These are phyloP conservation scores for Mycena vitilis DNA, from an alignment of 768 basidiomycete genomes.

Conservation along the genomic window DNA sequence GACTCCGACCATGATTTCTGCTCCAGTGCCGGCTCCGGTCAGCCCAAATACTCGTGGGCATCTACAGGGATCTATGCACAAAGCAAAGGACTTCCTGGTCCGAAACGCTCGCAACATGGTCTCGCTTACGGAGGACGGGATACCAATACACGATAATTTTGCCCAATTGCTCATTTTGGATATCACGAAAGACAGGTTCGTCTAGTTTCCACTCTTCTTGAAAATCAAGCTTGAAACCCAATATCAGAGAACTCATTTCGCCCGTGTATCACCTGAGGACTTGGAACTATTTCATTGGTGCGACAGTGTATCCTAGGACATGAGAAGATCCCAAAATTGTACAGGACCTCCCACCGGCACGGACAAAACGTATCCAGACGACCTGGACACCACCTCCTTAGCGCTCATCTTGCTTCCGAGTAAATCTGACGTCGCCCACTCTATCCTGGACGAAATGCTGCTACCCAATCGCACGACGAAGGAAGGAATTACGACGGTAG, in stretches of 20 bases:
- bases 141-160: background rate
- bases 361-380: background rate
- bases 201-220: too few relatives aligned
- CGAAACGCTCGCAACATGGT: background rate
- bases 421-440: background rate
- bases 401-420: background rate
- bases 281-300: slow-evolving; percentile 5
- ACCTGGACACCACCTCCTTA: background rate
- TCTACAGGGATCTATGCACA: background rate
- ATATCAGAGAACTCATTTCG: background rate
- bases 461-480: background rate
- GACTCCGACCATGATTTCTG: background rate
- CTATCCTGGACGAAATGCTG: background rate
- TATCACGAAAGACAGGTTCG: background rate
- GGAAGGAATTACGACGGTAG: background rate
- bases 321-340: background rate
- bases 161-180: background rate
- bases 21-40: too few relatives aligned
- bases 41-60: too few relatives aligned
- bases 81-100: background rate
- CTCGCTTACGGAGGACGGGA: background rate
- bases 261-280: background rate
- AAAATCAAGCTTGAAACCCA: too few relatives aligned
- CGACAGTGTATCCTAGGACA: background rate
- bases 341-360: background rate